Conservation (phyloP, 345 rosid genomes). For the Kandelia obovata region DNA sequence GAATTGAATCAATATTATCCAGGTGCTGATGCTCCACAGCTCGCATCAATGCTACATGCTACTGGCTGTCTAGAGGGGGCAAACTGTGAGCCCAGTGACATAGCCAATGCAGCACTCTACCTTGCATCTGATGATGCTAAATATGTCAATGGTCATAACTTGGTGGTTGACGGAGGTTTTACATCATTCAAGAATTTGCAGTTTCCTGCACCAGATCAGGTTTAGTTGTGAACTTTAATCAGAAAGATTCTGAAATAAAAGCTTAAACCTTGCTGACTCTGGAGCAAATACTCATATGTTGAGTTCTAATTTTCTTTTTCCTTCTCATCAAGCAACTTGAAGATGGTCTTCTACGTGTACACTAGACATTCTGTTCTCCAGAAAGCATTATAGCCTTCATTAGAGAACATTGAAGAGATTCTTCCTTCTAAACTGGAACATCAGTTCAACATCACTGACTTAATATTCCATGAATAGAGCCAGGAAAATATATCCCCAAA, state of each 20-base stretch:
- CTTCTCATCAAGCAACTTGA: background rate
- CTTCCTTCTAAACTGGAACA: background rate
- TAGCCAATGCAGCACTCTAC: conserved; percentile 83
- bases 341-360: background rate
- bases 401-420: background rate
- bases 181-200: conserved; percentile 51
- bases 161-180: conserved; percentile 92
- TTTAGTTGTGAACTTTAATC: conserved; percentile 11
- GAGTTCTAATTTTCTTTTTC: background rate
- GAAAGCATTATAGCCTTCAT: background rate
- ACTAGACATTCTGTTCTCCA: background rate
- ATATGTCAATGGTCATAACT: conserved; percentile 78
- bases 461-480: background rate
- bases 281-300: background rate
- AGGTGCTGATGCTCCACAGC: conserved; percentile 29
- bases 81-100: conserved; percentile 59
- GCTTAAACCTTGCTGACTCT: background rate
- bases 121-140: conserved; percentile 78
- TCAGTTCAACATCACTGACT: background rate
- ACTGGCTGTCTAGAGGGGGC: conserved; percentile 51
- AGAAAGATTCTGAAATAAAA: background rate
- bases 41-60: conserved; percentile 38
- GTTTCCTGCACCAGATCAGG: conserved; percentile 50
- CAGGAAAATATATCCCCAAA: too few species aligned
- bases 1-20: conserved; percentile 50